These are phyloP conservation scores for Ophiostoma australiae DNA, from an alignment of 2,329 filamentous ascomycete genomes.

Conservation along the genomic window DNA sequence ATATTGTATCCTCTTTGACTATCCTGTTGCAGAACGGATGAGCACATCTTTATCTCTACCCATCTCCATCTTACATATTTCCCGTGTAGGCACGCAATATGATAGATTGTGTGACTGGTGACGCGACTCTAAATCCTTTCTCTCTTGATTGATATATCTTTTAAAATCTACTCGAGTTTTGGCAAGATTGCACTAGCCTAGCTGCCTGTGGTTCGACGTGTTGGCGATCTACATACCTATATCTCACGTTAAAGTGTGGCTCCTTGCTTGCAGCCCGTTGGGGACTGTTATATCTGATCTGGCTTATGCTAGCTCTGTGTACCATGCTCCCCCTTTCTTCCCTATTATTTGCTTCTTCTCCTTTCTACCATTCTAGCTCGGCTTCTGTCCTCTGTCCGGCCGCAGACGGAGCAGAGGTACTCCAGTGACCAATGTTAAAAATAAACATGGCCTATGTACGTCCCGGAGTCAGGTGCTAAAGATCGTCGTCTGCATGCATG, in stretches of 20 bases:
- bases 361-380: background rate
- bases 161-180: background rate
- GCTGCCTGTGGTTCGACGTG: background rate
- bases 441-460: background rate
- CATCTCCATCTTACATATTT: constrained; percentile 10
- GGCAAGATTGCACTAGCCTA: background rate
- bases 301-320: background rate
- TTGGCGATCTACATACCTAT: background rate
- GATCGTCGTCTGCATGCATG: background rate
- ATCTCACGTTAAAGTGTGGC: background rate
- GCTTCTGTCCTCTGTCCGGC: background rate
- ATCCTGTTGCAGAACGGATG: background rate
- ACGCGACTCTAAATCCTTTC: background rate
- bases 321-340: background rate
- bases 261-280: constrained; percentile 2
- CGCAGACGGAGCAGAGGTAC: background rate
- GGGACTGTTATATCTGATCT: background rate
- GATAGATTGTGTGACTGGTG: constrained; percentile 1
- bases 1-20: background rate
- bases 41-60: constrained; percentile 2
- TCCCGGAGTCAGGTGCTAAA: constrained; percentile 4
- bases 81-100: background rate
- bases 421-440: background rate
- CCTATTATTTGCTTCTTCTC: background rate
- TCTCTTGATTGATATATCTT: background rate